phyloP scores from a whole-genome alignment of 768 basidiomycete species.

The Mycena albidolilacea region DNA sequence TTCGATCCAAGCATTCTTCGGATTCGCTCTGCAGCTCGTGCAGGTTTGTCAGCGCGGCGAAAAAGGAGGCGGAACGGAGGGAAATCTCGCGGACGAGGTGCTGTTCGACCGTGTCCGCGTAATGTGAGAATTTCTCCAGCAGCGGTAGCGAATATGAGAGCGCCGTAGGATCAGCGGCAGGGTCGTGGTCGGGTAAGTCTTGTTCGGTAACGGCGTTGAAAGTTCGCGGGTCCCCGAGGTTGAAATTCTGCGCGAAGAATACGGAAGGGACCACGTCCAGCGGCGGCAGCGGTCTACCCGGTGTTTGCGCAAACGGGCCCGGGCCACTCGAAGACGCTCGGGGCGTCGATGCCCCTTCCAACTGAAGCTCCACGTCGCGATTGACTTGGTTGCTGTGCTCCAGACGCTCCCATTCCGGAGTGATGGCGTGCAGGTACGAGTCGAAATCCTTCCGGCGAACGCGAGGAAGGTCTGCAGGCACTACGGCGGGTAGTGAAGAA shows the following conservation, averaged over 20 bases:
- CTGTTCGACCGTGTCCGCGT: conserved; percentile 94
- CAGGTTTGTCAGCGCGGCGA: conserved; percentile 94
- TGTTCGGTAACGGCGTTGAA: conserved; percentile 85
- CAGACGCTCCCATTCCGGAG: conserved; percentile 85
- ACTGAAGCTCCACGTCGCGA: conserved; percentile 56
- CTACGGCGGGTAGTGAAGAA: conserved; percentile 79
- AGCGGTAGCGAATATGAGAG: conserved; percentile 80
- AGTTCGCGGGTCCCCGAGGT: conserved; percentile 84
- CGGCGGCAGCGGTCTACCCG: conserved; percentile 70
- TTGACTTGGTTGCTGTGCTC: conserved; percentile 61
- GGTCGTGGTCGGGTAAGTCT: conserved; percentile 52
- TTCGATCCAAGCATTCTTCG: conserved; percentile 82
- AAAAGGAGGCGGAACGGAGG: conserved; percentile 92
- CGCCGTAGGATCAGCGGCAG: conserved; percentile 68
- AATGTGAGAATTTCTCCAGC: conserved; percentile 91
- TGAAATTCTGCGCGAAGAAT: conserved; percentile 86
- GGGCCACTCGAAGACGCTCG: conserved; percentile 43
- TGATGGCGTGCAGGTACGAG: conserved; percentile 79
- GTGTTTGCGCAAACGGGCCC: conserved; percentile 46
- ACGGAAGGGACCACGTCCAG: conserved; percentile 84
- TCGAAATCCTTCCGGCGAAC: conserved; percentile 90
- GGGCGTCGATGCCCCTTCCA: conserved; percentile 51
- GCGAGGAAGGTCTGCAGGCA: conserved; percentile 83
- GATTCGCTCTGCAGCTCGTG: conserved; percentile 94
- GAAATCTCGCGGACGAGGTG: conserved; percentile 96